Conservation (phyloP, 306 rosid species). For the Acacia crassicarpa region DNA sequence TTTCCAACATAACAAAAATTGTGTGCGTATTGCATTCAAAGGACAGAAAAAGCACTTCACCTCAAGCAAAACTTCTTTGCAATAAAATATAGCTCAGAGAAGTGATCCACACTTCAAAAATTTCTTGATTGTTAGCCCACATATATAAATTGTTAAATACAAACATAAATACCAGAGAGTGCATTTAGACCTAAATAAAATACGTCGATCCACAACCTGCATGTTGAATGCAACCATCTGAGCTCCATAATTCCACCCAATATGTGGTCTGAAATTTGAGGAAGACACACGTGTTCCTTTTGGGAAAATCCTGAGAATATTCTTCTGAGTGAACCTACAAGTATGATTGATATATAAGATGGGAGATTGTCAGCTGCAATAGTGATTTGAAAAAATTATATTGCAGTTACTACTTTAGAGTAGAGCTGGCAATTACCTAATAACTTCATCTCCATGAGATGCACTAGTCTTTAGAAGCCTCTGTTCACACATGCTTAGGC, state of each 20-base stretch:
- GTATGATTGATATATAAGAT: conserved; percentile 21
- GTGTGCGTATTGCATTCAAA: neutral
- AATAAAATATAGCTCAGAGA: conserved; percentile 1
- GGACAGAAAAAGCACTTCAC: conserved; percentile 4
- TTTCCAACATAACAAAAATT: neutral
- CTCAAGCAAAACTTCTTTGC: conserved; percentile 9
- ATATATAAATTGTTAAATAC: neutral
- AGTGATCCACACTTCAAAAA: neutral
- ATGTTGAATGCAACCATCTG: conserved; percentile 89
- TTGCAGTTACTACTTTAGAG: conserved; percentile 2
- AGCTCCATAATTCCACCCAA: too few species aligned
- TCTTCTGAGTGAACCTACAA: conserved; percentile 77
- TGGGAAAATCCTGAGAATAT: conserved; percentile 80
- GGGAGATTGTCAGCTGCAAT: conserved; percentile 17
- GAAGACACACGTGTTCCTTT: conserved; percentile 83
- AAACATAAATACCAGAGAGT: neutral
- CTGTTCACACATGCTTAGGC: conserved; percentile 88
- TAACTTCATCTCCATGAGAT: conserved; percentile 57
- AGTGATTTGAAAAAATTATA: neutral
- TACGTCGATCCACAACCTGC: conserved; percentile 64
- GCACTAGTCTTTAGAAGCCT: conserved; percentile 61
- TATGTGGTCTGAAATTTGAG: conserved; percentile 78
- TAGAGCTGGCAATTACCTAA: conserved; percentile 48
- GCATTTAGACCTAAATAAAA: neutral
- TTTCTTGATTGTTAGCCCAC: conserved; percentile 6